Evolutionary conservation across 768 basidiomycete species (phyloP), one percentile per base, ranked within the genome.

Genomic region (Termitomyces sp.): DNA sequence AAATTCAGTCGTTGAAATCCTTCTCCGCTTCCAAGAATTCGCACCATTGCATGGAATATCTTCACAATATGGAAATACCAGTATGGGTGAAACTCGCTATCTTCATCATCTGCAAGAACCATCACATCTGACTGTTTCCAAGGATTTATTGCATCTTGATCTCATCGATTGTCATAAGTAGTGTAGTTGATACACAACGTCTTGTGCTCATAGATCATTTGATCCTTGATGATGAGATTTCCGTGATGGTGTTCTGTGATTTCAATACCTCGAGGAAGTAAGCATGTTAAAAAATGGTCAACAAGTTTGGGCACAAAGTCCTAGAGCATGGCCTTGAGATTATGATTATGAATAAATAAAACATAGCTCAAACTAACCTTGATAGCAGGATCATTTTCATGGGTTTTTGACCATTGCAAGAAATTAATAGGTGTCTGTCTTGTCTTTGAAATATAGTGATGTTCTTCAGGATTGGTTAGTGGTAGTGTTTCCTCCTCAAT

Each of bases 121-220:
- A 70, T 75, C 16, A 81, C 53, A 23, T 77, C 66, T 0, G 65
- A 46, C 2, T 73, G 69, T 3, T 20, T 35, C 0, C 65, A 70
- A 2, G 58, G 50, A 45, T 77, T 74, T 50, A 81, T 63, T 2
- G 66, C 53, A 53, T 78, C 75, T 60, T 76, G 71, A 6, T 60
- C 61, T 9, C 69, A 64, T 16, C 66, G 66, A 40, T 75, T 52
- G 60, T 79, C 71, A 61, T 78, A 79, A 0, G 73, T 71, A 0
- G 72, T 77, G 56, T 73, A 77, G 62, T 76, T 74, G 59, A 77
- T 43, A 0, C 62, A 62, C 6, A 58, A 48, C 2, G 60, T 59
- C 38, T 51, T 57, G 50, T 68, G 65, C n/a, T 41, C 20, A 47
- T 61, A 69, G 29, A 67, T 54, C 18, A 52, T 46, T 29, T 61